Conservation (phyloP, 495 filamentous ascomycete species). For the Neurospora sp. region DNA sequence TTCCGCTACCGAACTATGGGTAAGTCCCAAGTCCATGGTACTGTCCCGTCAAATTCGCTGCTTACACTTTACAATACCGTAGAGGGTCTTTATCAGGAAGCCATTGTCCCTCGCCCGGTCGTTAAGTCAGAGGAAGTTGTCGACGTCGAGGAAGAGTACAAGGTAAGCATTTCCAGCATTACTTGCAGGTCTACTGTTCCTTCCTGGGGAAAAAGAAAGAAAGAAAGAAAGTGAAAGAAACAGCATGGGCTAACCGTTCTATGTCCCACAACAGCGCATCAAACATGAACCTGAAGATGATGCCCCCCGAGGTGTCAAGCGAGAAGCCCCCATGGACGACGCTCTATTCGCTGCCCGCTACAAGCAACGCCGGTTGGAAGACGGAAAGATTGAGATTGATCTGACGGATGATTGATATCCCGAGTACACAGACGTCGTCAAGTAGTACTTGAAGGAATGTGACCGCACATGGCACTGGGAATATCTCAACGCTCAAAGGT, state of each 20-base stretch:
- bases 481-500: background rate
- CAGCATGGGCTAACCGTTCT: too few relatives aligned
- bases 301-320: background rate
- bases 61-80: background rate
- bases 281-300: background rate
- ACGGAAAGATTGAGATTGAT: background rate
- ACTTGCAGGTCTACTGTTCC: background rate
- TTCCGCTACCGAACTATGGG: constrained; percentile 10
- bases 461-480: background rate
- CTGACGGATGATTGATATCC: constrained; percentile 1
- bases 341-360: background rate
- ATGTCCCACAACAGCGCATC: background rate
- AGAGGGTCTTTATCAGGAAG: constrained; percentile 5
- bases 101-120: background rate
- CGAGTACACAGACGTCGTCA: background rate
- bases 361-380: background rate
- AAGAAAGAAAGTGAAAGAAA: too few relatives aligned
- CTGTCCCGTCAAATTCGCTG: rapidly evolving
- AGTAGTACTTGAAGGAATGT: background rate
- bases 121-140: background rate
- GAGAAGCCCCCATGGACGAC: background rate
- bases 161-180: background rate
- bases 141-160: background rate
- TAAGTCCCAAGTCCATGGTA: background rate
- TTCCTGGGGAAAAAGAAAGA: too few relatives aligned